A percentile compares a stretch with the other conserved stretches of the same genome.
These are phyloP conservation scores for Biancaea sappan DNA, from an alignment of 306 rosid genomes.

Conservation along the genomic window DNA sequence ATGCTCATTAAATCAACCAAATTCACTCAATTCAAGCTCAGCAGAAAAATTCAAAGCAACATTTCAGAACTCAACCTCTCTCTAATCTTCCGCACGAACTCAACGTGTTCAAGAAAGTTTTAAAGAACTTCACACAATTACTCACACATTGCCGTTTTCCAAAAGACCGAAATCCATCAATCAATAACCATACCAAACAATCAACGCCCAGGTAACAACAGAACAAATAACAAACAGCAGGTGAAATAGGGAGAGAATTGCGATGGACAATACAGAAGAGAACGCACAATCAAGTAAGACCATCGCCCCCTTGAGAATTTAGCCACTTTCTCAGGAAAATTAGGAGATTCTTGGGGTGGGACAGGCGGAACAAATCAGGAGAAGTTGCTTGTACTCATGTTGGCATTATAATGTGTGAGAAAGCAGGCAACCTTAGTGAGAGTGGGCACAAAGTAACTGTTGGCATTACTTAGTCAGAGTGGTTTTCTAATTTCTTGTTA, in stretches of 20 bases:
- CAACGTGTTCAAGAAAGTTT: neutral
- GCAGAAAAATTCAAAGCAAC: slow-evolving; percentile 13
- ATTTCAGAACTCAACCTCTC: neutral
- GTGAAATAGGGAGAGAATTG: neutral
- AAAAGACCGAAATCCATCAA: slow-evolving; percentile 19
- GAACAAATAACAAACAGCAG: neutral
- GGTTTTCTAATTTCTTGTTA: slow-evolving; percentile 38
- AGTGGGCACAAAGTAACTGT: slow-evolving; percentile 7
- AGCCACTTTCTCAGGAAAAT: neutral
- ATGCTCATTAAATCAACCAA: neutral
- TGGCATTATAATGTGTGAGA: slow-evolving; percentile 5
- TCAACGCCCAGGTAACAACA: neutral
- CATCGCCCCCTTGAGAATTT: neutral
- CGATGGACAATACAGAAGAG: neutral
- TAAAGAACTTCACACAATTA: slow-evolving; percentile 9
- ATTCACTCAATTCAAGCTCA: slow-evolving; percentile 15
- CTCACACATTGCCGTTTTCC: neutral
- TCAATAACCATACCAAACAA: slow-evolving; percentile 28
- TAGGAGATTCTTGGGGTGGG: neutral
- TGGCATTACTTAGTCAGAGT: slow-evolving; percentile 33
- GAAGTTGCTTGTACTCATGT: neutral
- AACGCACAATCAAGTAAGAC: slow-evolving; percentile 6
- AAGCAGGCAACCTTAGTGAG: slow-evolving; percentile 24
- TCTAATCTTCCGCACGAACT: neutral
- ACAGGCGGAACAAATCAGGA: neutral